phyloP scores from a whole-genome alignment of 1,139 yeast species.

The Scheffersomyces stambukii region DNA sequence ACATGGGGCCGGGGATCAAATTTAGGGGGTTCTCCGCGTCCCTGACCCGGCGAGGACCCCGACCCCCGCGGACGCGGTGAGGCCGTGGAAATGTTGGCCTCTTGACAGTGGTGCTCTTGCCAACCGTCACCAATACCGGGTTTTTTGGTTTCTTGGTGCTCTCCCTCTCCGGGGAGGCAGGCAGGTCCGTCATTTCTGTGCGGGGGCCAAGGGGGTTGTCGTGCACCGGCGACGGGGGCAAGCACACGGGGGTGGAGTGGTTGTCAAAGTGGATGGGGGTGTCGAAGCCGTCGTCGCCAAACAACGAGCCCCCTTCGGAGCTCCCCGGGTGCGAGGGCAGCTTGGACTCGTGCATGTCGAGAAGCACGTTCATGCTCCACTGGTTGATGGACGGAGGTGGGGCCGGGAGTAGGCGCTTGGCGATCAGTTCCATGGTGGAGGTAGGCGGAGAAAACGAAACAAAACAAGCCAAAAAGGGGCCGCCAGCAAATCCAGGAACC shows the following conservation, averaged over 20 bases:
- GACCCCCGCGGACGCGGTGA: constrained; percentile 7
- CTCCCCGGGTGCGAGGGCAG: too few species aligned
- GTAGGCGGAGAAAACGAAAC: neutral
- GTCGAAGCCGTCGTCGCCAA: neutral
- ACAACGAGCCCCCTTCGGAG: too few species aligned
- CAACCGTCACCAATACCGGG: constrained; percentile 11
- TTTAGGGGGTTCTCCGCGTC: too few species aligned
- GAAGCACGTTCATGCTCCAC: constrained; percentile 13
- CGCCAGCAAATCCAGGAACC: too few species aligned
- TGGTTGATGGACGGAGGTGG: constrained; percentile 15
- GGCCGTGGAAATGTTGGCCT: constrained; percentile 12
- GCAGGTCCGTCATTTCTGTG: neutral
- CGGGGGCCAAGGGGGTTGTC: neutral
- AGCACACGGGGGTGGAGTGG: neutral
- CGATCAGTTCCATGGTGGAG: constrained; percentile 4
- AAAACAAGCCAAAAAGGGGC: neutral
- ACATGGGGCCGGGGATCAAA: too few species aligned
- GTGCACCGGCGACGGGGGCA: neutral
- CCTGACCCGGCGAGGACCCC: constrained; percentile 5
- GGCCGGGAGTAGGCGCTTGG: constrained; percentile 15
- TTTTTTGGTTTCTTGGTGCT: constrained; percentile 3
- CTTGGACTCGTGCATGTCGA: too few species aligned
- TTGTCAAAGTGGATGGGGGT: neutral
- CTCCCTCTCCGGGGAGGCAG: constrained; percentile 1
- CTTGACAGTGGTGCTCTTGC: constrained; percentile 11